Evolutionary conservation across 495 filamentous ascomycete genomes (phyloP), one percentile per base, ranked within the genome.

Genomic region (Cetradonia linearis): DNA sequence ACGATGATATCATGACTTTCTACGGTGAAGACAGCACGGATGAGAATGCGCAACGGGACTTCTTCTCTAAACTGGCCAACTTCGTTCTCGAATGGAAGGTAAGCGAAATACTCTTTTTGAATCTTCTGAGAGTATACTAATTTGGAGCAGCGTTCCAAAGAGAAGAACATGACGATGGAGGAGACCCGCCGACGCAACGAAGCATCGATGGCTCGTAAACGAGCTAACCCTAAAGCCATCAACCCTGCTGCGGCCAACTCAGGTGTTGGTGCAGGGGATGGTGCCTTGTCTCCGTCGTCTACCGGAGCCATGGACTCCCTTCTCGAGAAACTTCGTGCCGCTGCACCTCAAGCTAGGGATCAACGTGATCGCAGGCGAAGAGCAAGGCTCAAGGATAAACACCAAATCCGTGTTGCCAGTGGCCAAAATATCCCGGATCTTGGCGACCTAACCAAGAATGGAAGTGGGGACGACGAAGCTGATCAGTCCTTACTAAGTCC

Each of bases 291-390:
- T 11, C 87, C 92, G n/a, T 81, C 79, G 36, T 81, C 84, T 36
- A 86, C 89, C 48, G 94, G 93, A 47, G 94, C 92, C 38, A 97
- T 98, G 90, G 93, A 98, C 74, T 86, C 84, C 16, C 77, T 98
- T n/a, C 81, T 98, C 40, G 88, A 96, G 81, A 97, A 96, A 73
- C 76, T 98, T 56, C 87, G 93, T 56, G 90, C 91, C 40, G 93
- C 93, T 3, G 91, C 89, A 36, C 94, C 93, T 30, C 88, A 95
- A 73, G 81, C 89, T 7, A 77, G 87, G 60, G 89, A 95, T 70
- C 85, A 91, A 68, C 79, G 93, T 64, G 93, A 96, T 69, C 80
- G 89, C 61, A 84, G 93, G 61, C 84, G 92, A 54, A 81, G 93
- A 65, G 91, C 91, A 33, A 78, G 91, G 33, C 77, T 96, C 52